Evolutionary conservation across 495 filamentous ascomycete species (phyloP), one percentile per base, ranked within the genome.

Genomic region (Darksidea phi): DNA sequence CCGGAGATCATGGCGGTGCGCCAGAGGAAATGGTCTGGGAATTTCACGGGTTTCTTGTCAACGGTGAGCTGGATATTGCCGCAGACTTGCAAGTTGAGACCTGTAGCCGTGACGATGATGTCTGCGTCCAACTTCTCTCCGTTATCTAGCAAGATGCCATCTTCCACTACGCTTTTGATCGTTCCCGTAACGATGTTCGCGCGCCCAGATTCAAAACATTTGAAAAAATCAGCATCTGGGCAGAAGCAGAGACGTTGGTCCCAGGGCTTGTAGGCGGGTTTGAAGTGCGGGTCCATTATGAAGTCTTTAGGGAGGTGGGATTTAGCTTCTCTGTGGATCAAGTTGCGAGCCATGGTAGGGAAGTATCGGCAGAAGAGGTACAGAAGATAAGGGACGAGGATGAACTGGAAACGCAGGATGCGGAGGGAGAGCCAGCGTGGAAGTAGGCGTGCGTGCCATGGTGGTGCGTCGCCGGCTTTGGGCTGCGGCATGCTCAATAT

Each of bases 41-140:
- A 61, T 5, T 82, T 68, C 32, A 84, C 51, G 18, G 75, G 75
- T 20, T 75, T 57, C n/a, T 79, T 82, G 66, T 89, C 82, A 0
- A 89, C 81, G 2, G 67, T 67, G 13, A 87, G 52, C 0, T 63
- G 52, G 3, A 83, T 73, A 6, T 77, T 76, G 21, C 80, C 80
- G 0, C 80, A 79, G 8, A 88, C 69, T 18, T 73, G 72, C 42
- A 89, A 67, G 43, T 79, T 78, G 1, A 94, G 74, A 1, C 88
- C 88, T 0, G 89, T 94, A 0, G 88, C 88, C 0, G 87, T 88
- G 60, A 91, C 72, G 68, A 92, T 87, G 65, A 88, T 83, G 72
- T 92, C 87, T 0, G 86, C 82, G 0, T 83, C 76, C 2, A 91
- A 67, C 0, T 68, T 70, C 47, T 81, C 76, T 17, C 85, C 88